Evolutionary conservation across 164 flowering plant genomes (phyloP).

Genomic region (Hamamelis virginiana): DNA sequence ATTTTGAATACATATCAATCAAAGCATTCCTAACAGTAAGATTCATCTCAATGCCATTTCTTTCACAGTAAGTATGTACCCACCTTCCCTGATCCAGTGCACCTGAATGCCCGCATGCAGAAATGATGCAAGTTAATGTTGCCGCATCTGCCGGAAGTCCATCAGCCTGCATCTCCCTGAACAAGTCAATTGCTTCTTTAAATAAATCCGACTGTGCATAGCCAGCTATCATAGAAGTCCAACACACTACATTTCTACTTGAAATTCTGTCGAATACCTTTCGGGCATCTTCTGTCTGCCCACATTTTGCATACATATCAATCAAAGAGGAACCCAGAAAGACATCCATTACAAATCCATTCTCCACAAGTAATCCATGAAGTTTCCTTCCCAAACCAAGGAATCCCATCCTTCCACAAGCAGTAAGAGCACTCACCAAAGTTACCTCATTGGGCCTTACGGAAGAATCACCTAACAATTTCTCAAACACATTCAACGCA

Average conservation of each 20-base stretch:
- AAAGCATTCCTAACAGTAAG: conserved; percentile 21
- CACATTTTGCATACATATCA: conserved; percentile 82
- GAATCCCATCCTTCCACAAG: conserved; percentile 23
- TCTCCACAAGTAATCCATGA: conserved; percentile 21
- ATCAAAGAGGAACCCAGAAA: conserved; percentile 35
- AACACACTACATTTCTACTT: conserved; percentile 30
- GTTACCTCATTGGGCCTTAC: conserved; percentile 27
- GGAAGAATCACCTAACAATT: conserved; percentile 10
- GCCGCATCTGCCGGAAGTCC: conserved; percentile 23
- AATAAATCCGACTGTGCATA: conserved; percentile 23
- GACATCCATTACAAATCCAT: conserved; percentile 23
- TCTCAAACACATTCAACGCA: conserved; percentile 24
- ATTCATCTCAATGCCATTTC: conserved; percentile 20
- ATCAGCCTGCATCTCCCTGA: conserved; percentile 31
- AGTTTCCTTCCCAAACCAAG: conserved; percentile 25
- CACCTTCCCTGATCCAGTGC: conserved; percentile 31
- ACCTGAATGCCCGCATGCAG: conserved; percentile 33
- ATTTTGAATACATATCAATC: conserved; percentile 43
- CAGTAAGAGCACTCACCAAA: conserved; percentile 25
- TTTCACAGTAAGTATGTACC: conserved; percentile 26
- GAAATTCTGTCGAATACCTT: conserved; percentile 24
- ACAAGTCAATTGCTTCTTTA: conserved; percentile 29
- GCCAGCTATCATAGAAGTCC: conserved; percentile 35
- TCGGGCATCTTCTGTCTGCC: conserved; percentile 28
- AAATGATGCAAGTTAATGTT: conserved; percentile 29